Evolutionary conservation across 2,329 filamentous ascomycete genomes (phyloP).

Genomic region (Phialocephala subalpina): DNA sequence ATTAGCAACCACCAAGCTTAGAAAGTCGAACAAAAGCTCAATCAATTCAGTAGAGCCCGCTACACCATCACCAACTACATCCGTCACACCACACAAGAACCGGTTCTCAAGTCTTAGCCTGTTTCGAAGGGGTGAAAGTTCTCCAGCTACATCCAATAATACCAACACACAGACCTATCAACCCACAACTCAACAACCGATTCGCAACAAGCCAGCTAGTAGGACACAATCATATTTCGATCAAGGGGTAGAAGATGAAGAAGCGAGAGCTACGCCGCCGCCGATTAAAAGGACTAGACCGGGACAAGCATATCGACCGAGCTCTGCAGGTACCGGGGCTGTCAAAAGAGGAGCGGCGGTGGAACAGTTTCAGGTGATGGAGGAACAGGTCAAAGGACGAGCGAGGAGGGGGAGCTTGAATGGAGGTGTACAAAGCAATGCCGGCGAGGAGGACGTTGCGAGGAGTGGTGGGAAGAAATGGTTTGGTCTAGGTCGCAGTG

Average conservation of each 20-base stretch:
- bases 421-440: background rate
- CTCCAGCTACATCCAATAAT: background rate
- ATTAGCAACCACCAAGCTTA: conserved; percentile 34
- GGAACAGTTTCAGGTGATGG: conserved; percentile 11
- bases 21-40: conserved; percentile 25
- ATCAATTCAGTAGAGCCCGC: background rate
- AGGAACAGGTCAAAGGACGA: background rate
- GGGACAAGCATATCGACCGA: conserved; percentile 28
- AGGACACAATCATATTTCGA: conserved; percentile 16
- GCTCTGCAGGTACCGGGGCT: conserved; percentile 25
- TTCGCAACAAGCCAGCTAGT: conserved; percentile 3
- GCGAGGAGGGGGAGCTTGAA: conserved; percentile 21
- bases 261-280: conserved; percentile 39
- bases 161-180: background rate
- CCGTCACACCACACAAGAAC: conserved; percentile 16
- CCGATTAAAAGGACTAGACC: conserved; percentile 36
- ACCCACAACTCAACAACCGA: conserved; percentile 12
- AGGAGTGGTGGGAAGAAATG: conserved; percentile 26
- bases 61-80: conserved; percentile 14
- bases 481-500: conserved; percentile 27
- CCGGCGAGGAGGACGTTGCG: conserved; percentile 10
- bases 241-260: conserved; percentile 21
- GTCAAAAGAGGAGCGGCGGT: conserved; percentile 9
- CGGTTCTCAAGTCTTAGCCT: conserved; percentile 20
- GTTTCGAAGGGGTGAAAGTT: conserved; percentile 21